Percentiles rank a stretch among this genome's conserved stretches.
These are phyloP conservation scores for Tuber borchii DNA, from an alignment of 495 filamentous ascomycete genomes.

Conservation along the genomic window DNA sequence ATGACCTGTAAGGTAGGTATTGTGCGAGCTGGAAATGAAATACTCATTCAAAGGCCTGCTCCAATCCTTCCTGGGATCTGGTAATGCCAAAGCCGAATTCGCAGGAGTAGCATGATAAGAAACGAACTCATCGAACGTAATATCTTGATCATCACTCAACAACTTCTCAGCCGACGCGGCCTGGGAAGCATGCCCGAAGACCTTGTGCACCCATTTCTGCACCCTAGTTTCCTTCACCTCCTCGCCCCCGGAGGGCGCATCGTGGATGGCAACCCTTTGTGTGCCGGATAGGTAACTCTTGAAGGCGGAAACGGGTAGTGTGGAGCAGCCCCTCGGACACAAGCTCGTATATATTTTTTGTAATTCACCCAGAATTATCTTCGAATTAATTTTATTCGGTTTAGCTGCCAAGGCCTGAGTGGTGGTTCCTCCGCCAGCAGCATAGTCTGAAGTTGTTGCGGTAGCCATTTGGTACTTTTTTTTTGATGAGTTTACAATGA, in stretches of 20 bases:
- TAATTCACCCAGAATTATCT: constrained; percentile 20
- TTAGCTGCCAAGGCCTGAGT: constrained; percentile 21
- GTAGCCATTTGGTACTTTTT: constrained; percentile 14
- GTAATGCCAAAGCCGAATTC: constrained; percentile 30
- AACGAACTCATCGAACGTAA: constrained; percentile 32
- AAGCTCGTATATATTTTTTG: constrained; percentile 16
- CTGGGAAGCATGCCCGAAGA: constrained; percentile 24
- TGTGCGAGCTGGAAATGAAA: constrained; percentile 88
- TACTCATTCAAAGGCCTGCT: constrained; percentile 72
- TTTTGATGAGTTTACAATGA: neutral
- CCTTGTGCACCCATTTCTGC: constrained; percentile 5
- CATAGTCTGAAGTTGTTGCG: constrained; percentile 6
- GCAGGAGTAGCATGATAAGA: constrained; percentile 28
- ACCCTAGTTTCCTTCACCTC: neutral
- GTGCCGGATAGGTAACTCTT: constrained; percentile 19
- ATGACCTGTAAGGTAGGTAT: constrained; percentile 89
- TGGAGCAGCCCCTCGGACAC: constrained; percentile 7
- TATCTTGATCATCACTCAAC: neutral
- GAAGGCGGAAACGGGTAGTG: constrained; percentile 22
- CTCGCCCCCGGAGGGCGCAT: constrained; percentile 9
- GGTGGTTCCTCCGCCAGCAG: constrained; percentile 29
- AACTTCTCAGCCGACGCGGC: constrained; percentile 19
- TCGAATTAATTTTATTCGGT: constrained; percentile 22
- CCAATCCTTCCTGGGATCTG: constrained; percentile 48
- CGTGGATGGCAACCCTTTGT: constrained; percentile 17